Conservation (phyloP, 768 basidiomycete genomes). For the Hygrophoropsis aurantiaca region DNA sequence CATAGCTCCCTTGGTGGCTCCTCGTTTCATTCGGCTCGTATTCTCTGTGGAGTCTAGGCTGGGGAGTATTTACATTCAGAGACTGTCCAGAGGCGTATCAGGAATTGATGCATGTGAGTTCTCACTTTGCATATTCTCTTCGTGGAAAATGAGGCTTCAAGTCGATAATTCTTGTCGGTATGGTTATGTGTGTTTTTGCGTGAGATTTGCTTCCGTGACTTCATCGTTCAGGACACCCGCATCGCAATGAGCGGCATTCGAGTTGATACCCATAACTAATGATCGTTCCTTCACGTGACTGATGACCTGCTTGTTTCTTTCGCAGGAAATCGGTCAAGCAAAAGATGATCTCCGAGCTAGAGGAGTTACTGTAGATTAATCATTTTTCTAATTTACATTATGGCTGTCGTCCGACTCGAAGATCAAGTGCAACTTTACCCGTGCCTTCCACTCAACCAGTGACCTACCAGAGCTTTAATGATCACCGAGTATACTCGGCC, state of each 20-base stretch:
- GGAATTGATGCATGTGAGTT: conserved; percentile 61
- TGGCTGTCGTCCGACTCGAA: neutral
- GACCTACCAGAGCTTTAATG: too few species aligned
- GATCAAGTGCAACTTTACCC: too few species aligned
- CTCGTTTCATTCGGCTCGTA: conserved; percentile 80
- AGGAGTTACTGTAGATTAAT: conserved; percentile 61
- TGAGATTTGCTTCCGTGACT: conserved; percentile 9
- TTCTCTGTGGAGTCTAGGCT: conserved; percentile 73
- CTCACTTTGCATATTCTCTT: neutral
- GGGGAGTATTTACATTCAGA: conserved; percentile 69
- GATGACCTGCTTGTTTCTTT: neutral
- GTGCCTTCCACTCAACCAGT: too few species aligned
- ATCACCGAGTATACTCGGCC: too few species aligned
- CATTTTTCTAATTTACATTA: neutral
- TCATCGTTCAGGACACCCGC: neutral
- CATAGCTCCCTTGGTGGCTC: conserved; percentile 79
- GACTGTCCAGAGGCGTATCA: conserved; percentile 82
- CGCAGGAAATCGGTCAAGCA: conserved; percentile 59
- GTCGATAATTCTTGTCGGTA: too few species aligned
- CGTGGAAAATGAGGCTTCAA: too few species aligned
- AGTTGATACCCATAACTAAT: too few species aligned
- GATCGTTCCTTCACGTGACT: neutral
- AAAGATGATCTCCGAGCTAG: conserved; percentile 57
- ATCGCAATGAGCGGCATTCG: too few species aligned
- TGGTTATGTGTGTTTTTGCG: too few species aligned